Percentiles rank a stretch among this genome's conserved stretches.
Conservation (phyloP, 805 yeast species). For the Helenozyma rhizophorensis region DNA sequence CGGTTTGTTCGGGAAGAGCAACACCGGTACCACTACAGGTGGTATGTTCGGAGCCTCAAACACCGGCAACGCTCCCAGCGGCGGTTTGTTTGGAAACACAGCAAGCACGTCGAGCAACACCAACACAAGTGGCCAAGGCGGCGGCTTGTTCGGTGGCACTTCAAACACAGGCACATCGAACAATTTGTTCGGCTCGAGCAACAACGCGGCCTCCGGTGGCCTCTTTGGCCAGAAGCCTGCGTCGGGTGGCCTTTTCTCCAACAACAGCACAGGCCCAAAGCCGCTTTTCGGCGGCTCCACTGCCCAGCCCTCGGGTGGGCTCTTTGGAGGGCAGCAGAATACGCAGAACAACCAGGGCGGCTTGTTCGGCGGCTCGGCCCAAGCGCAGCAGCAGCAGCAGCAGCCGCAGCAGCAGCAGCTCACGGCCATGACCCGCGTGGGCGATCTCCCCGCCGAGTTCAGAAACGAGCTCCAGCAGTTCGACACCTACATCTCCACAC, state of each 20-base stretch:
- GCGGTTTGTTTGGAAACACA: conserved; percentile 36
- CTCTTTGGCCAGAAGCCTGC: conserved; percentile 8
- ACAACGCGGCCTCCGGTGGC: conserved; percentile 2
- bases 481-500: conserved; percentile 68
- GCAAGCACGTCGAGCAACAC: not conserved
- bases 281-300: conserved; percentile 11
- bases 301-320: conserved; percentile 9
- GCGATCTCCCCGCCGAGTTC: conserved; percentile 67
- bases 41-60: conserved; percentile 21
- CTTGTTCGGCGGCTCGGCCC: conserved; percentile 1
- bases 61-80: conserved; percentile 12
- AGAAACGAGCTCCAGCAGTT: conserved; percentile 66
- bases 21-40: conserved; percentile 28
- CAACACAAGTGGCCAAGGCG: conserved; percentile 14
- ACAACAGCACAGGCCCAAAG: conserved; percentile 2
- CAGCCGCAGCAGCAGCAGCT: conserved; percentile 46
- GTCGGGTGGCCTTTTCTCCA: conserved; percentile 26
- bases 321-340: conserved; percentile 9
- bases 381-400: conserved; percentile 34
- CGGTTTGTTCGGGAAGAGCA: conserved; percentile 13
- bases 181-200: conserved; percentile 6
- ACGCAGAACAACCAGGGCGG: conserved; percentile 7
- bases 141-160: conserved; percentile 36
- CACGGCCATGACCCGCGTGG: conserved; percentile 71
- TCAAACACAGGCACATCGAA: conserved; percentile 11